Evolutionary conservation across 139 green algal genomes (phyloP).

Genomic region (Yamagishiella unicocca): DNA sequence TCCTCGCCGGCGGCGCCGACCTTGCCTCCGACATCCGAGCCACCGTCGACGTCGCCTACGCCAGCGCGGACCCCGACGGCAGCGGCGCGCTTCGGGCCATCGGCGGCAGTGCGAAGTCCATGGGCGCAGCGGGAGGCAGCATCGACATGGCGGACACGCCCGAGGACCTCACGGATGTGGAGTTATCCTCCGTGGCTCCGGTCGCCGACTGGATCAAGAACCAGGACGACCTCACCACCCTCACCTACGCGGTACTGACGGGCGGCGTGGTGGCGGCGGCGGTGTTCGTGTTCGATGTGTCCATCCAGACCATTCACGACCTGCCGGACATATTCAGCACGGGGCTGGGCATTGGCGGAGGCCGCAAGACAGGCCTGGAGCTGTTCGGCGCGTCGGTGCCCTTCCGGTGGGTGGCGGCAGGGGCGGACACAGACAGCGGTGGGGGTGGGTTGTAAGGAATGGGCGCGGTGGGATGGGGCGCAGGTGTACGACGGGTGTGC

Average conservation of each 20-base stretch:
- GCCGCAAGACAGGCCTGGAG: slow-evolving; percentile 63
- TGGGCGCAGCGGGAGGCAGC: background rate
- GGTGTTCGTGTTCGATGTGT: slow-evolving; percentile 73
- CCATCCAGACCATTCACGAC: slow-evolving; percentile 76
- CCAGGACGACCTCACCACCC: slow-evolving; percentile 56
- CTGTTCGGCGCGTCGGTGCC: slow-evolving; percentile 57
- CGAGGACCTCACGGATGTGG: slow-evolving; percentile 59
- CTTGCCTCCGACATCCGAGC: background rate
- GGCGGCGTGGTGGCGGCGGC: slow-evolving; percentile 65
- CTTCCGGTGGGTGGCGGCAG: slow-evolving; percentile 59
- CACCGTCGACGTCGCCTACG: background rate
- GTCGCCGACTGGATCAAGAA: slow-evolving; percentile 52
- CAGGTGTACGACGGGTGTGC: too few species aligned
- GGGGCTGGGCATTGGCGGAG: slow-evolving; percentile 67
- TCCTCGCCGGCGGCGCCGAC: background rate
- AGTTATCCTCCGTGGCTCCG: slow-evolving; percentile 26
- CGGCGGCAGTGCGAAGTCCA: background rate
- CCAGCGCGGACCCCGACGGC: slow-evolving; percentile 2
- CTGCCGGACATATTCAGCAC: slow-evolving; percentile 67
- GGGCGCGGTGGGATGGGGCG: background rate
- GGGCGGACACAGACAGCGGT: background rate
- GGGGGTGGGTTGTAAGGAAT: too few species aligned
- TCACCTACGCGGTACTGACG: slow-evolving; percentile 58
- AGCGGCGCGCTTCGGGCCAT: background rate
- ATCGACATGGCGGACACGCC: slow-evolving; percentile 54